Conservation (phyloP, 2,329 filamentous ascomycete species). For the Aureobasidium vineae region DNA sequence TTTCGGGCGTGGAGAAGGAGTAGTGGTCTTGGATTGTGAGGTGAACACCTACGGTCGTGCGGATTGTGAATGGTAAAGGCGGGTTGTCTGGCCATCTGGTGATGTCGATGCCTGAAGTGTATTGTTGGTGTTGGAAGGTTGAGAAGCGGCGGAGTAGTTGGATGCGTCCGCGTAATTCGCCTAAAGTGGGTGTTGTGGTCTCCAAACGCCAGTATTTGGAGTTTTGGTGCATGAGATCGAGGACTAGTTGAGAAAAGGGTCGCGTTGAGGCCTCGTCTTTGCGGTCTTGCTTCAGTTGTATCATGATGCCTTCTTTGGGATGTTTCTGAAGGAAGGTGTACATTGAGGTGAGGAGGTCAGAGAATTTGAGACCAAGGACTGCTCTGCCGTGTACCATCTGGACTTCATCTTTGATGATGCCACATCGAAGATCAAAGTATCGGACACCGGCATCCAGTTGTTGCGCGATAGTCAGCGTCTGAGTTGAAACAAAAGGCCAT, state of each 20-base stretch:
- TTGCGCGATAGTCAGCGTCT: slow-evolving; percentile 34
- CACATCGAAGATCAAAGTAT: slow-evolving; percentile 41
- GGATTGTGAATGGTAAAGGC: slow-evolving; percentile 39
- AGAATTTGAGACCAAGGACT: slow-evolving; percentile 36
- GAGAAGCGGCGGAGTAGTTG: slow-evolving; percentile 40
- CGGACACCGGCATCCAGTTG: slow-evolving; percentile 40
- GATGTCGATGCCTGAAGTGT: slow-evolving; percentile 38
- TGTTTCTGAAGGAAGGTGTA: slow-evolving; percentile 36
- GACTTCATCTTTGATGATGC: slow-evolving; percentile 34
- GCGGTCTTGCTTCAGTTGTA: slow-evolving; percentile 41
- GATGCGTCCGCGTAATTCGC: slow-evolving; percentile 39
- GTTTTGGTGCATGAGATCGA: slow-evolving; percentile 30
- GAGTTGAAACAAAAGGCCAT: slow-evolving; percentile 39
- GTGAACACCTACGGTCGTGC: slow-evolving; percentile 40
- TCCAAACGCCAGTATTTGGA: slow-evolving; percentile 38
- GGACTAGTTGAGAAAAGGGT: slow-evolving; percentile 44
- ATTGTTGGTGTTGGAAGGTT: slow-evolving; percentile 26
- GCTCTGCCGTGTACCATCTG: slow-evolving; percentile 41
- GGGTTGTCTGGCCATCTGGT: slow-evolving; percentile 40
- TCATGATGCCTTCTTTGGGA: slow-evolving; percentile 36
- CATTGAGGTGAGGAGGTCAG: slow-evolving; percentile 34
- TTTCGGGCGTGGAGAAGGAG: slow-evolving; percentile 42
- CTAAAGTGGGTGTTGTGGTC: slow-evolving; percentile 37
- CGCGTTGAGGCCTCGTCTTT: slow-evolving; percentile 35
- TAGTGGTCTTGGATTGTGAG: slow-evolving; percentile 52